Percentiles rank a stretch among this genome's conserved stretches.
Conservation (phyloP, 1,284 basidiomycete genomes). For the Quambalaria eucalypti region DNA sequence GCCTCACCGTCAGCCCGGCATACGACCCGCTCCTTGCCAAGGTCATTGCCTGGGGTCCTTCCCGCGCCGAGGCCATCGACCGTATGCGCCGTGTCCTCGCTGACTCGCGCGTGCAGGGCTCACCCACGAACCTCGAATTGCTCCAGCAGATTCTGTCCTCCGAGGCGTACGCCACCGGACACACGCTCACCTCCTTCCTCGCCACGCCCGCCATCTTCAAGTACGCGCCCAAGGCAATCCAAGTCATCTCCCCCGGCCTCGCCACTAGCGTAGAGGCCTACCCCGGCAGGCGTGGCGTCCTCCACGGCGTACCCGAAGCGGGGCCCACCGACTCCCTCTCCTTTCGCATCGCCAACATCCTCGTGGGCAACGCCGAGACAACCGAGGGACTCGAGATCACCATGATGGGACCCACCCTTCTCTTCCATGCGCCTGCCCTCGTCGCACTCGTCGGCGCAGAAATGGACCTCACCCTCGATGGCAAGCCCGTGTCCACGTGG, state of each 20-base stretch:
- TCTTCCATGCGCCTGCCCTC: constrained; percentile 48
- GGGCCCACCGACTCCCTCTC: constrained; percentile 62
- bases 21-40: constrained; percentile 56
- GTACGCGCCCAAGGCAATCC: constrained; percentile 51
- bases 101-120: constrained; percentile 47
- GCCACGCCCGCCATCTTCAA: constrained; percentile 46
- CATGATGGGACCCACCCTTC: constrained; percentile 9
- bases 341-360: constrained; percentile 57
- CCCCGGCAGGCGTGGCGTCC: constrained; percentile 53
- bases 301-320: constrained; percentile 60
- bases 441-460: constrained; percentile 58
- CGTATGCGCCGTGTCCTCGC: constrained; percentile 18
- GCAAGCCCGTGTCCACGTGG: constrained; percentile 52
- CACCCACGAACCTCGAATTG: constrained; percentile 14
- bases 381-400: constrained; percentile 59
- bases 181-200: constrained; percentile 57
- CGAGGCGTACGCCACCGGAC: constrained; percentile 44
- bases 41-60: constrained; percentile 51
- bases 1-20: constrained; percentile 54
- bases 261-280: constrained; percentile 59
- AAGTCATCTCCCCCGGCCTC: constrained; percentile 56
- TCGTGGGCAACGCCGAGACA: constrained; percentile 56
- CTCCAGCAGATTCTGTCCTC: constrained; percentile 11
- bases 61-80: constrained; percentile 48
- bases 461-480: constrained; percentile 52